These are phyloP conservation scores for Aspergillus phoenicis DNA, from an alignment of 2,329 filamentous ascomycete species.

Conservation along the genomic window DNA sequence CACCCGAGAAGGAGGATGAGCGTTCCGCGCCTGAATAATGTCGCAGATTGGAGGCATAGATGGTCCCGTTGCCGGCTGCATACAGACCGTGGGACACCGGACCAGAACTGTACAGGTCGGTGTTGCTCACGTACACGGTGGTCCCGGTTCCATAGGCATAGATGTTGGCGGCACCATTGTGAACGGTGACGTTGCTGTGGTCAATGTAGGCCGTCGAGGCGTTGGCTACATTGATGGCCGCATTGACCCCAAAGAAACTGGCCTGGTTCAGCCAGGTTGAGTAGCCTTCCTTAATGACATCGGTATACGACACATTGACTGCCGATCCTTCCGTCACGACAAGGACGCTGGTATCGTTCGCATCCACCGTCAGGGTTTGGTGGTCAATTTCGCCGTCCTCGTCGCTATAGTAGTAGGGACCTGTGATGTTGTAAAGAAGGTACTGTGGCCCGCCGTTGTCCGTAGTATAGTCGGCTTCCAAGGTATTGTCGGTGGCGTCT, in stretches of 20 bases:
- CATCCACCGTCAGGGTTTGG: constrained; percentile 15
- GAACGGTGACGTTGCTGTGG: constrained; percentile 35
- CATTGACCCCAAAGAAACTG: constrained; percentile 37
- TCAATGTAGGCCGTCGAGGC: constrained; percentile 27
- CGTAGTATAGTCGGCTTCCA: constrained; percentile 5
- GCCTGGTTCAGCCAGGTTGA: constrained; percentile 30
- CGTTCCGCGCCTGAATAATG: constrained; percentile 36
- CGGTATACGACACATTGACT: constrained; percentile 27
- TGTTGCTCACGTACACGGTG: constrained; percentile 28
- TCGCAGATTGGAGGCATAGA: constrained; percentile 24
- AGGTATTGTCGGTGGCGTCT: constrained; percentile 3
- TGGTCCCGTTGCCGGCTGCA: constrained; percentile 36
- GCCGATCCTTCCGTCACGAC: constrained; percentile 13
- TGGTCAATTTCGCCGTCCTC: constrained; percentile 13
- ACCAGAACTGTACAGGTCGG: constrained; percentile 36
- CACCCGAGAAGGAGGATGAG: constrained; percentile 38
- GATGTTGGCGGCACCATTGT: constrained; percentile 39
- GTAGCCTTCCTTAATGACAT: constrained; percentile 35
- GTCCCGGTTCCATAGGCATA: constrained; percentile 35
- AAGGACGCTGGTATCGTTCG: constrained; percentile 25
- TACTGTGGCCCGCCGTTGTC: constrained; percentile 3
- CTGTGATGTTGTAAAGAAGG: constrained; percentile 4
- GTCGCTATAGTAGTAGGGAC: constrained; percentile 7
- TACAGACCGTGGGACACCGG: constrained; percentile 38
- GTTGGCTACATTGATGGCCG: constrained; percentile 36